Conservation (phyloP, 495 filamentous ascomycete species). For the Lasiosphaeris hirsuta region DNA sequence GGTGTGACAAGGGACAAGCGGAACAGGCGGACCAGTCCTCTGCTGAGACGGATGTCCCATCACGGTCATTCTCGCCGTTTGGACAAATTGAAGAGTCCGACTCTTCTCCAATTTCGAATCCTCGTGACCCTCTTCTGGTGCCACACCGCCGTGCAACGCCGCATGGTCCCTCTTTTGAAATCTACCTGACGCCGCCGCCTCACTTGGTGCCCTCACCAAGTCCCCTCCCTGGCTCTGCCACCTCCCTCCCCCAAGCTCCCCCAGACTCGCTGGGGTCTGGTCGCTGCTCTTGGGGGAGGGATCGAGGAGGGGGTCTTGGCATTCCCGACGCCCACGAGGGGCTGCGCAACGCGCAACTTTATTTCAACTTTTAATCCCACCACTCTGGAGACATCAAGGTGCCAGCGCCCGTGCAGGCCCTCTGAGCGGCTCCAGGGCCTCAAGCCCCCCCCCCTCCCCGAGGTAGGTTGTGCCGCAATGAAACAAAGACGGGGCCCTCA, state of each 20-base stretch:
- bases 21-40: conserved; percentile 4
- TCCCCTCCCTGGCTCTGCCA: neutral
- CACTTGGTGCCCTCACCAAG: neutral
- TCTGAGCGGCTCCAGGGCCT: neutral
- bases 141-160: conserved; percentile 30
- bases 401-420: neutral
- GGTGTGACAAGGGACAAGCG: conserved; percentile 11
- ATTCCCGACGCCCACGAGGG: conserved; percentile 6
- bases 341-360: conserved; percentile 16
- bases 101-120: conserved; percentile 15
- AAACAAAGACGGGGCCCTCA: neutral
- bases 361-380: conserved; percentile 18
- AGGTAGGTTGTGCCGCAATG: neutral
- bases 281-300: no score
- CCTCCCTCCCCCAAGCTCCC: neutral
- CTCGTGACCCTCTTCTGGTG: conserved; percentile 33
- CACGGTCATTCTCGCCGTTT: neutral
- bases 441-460: neutral
- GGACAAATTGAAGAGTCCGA: conserved; percentile 20
- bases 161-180: neutral
- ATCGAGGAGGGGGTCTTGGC: conserved; percentile 10
- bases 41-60: conserved; percentile 12
- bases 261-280: conserved; percentile 2
- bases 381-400: conserved; percentile 8
- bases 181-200: neutral